These are phyloP conservation scores for Penicillium sp. DNA, from an alignment of 2,329 filamentous ascomycete genomes.

Conservation along the genomic window DNA sequence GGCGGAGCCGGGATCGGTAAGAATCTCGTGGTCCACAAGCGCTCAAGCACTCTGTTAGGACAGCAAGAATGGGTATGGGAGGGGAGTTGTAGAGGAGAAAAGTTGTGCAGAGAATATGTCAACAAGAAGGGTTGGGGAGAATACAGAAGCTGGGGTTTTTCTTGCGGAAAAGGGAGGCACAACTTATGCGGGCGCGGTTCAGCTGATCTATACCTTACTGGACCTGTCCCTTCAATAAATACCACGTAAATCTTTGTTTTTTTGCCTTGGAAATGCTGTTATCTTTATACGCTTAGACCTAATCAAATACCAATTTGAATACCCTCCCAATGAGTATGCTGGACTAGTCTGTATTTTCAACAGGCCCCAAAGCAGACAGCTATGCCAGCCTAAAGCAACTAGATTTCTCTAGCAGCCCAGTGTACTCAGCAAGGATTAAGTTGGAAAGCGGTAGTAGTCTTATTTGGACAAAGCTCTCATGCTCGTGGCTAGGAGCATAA, in stretches of 20 bases:
- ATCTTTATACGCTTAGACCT: no score
- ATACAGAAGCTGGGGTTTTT: background rate
- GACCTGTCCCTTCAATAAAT: background rate
- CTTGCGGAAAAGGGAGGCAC: background rate
- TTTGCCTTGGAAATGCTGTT: background rate
- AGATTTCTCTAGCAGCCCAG: background rate
- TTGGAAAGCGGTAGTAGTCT: no score
- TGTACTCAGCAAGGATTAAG: background rate
- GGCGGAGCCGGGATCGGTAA: slow-evolving; percentile 24
- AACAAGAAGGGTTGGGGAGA: background rate
- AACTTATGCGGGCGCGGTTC: background rate
- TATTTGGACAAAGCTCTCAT: no score
- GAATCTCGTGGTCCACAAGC: slow-evolving; percentile 3
- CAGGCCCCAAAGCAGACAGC: background rate
- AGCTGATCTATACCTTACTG: slow-evolving; percentile 1
- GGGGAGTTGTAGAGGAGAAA: background rate
- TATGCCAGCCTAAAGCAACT: background rate
- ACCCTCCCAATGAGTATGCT: no score
- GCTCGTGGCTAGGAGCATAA: no score
- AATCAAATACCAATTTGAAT: no score
- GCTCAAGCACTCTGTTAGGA: background rate
- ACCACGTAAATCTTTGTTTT: background rate
- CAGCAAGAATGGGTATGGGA: background rate
- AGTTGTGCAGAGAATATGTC: background rate
- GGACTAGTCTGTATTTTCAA: no score